These are phyloP conservation scores for Amanita molliuscula DNA, from an alignment of 768 basidiomycete species.

Conservation along the genomic window DNA sequence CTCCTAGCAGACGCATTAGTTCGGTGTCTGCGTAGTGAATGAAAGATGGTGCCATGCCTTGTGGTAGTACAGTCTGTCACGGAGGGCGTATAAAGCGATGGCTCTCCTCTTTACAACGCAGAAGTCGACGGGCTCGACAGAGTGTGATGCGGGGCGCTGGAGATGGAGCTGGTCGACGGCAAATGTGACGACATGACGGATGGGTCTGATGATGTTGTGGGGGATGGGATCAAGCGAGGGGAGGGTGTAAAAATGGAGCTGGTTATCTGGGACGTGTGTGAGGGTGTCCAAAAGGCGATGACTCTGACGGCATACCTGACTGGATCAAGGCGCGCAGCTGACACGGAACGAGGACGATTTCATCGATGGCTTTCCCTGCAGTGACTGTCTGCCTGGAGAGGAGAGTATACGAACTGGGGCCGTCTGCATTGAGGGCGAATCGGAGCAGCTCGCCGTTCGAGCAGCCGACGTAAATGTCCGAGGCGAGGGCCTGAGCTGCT, in stretches of 20 bases:
- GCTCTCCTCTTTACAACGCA: slow-evolving; percentile 60
- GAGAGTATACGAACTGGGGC: slow-evolving; percentile 52
- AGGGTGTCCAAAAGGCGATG: neutral
- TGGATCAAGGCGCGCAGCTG: slow-evolving; percentile 67
- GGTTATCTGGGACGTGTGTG: too few species aligned
- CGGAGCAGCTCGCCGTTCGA: slow-evolving; percentile 79
- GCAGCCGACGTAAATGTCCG: slow-evolving; percentile 82
- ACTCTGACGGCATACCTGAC: slow-evolving; percentile 63
- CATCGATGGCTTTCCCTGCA: slow-evolving; percentile 62
- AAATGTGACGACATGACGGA: slow-evolving; percentile 72
- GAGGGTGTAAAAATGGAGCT: slow-evolving; percentile 49
- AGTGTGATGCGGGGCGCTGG: slow-evolving; percentile 28
- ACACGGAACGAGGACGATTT: slow-evolving; percentile 70
- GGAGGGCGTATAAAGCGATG: slow-evolving; percentile 55
- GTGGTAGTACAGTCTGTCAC: slow-evolving; percentile 50
- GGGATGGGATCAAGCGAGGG: slow-evolving; percentile 72
- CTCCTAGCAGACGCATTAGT: slow-evolving; percentile 34
- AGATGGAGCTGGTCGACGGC: slow-evolving; percentile 76
- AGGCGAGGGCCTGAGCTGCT: slow-evolving; percentile 25
- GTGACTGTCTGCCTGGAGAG: slow-evolving; percentile 63
- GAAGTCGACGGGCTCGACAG: slow-evolving; percentile 51
- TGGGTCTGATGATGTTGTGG: slow-evolving; percentile 50
- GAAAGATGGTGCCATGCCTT: slow-evolving; percentile 31
- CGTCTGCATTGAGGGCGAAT: slow-evolving; percentile 58
- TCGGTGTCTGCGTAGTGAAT: neutral